Conservation (phyloP, 441 rosid species). For the Bocquillonia castaneifolia region DNA sequence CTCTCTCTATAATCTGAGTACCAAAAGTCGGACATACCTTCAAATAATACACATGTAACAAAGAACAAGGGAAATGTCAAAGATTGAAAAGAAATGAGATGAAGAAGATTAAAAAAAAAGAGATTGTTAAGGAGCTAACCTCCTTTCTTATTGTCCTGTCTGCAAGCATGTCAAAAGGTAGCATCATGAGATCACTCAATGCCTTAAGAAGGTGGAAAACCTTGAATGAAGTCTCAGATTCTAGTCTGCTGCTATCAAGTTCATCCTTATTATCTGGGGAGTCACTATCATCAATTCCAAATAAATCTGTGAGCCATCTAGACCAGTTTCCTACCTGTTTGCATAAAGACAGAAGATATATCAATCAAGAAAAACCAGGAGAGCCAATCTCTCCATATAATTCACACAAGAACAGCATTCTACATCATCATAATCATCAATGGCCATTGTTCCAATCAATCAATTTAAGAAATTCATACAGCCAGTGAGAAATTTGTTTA, state of each 20-base stretch:
- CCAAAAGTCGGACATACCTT: slow-evolving; percentile 83
- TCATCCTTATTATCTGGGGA: slow-evolving; percentile 25
- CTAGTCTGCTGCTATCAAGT: slow-evolving; percentile 27
- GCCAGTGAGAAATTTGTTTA: slow-evolving; percentile 4
- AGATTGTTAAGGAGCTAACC: slow-evolving; percentile 31
- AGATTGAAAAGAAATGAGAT: slow-evolving; percentile 3
- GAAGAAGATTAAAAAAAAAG: neutral
- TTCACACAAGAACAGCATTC: neutral
- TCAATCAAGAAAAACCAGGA: slow-evolving; percentile 16
- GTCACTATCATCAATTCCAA: slow-evolving; percentile 58
- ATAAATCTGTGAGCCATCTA: slow-evolving; percentile 87
- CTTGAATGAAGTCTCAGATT: slow-evolving; percentile 49
- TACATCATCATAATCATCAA: neutral
- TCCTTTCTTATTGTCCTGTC: slow-evolving; percentile 69
- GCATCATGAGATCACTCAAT: slow-evolving; percentile 95
- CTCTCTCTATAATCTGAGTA: slow-evolving; percentile 54
- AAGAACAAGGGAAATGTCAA: neutral
- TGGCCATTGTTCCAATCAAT: neutral
- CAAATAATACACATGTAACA: slow-evolving; percentile 16
- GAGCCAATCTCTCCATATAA: neutral
- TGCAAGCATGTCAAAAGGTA: slow-evolving; percentile 87
- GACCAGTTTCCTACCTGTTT: slow-evolving; percentile 85
- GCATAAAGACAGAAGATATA: slow-evolving; percentile 15
- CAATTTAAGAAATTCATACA: neutral
- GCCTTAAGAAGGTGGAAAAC: slow-evolving; percentile 68